phyloP scores from a whole-genome alignment of 2,329 filamentous ascomycete species.

The Xylaria sp. region DNA sequence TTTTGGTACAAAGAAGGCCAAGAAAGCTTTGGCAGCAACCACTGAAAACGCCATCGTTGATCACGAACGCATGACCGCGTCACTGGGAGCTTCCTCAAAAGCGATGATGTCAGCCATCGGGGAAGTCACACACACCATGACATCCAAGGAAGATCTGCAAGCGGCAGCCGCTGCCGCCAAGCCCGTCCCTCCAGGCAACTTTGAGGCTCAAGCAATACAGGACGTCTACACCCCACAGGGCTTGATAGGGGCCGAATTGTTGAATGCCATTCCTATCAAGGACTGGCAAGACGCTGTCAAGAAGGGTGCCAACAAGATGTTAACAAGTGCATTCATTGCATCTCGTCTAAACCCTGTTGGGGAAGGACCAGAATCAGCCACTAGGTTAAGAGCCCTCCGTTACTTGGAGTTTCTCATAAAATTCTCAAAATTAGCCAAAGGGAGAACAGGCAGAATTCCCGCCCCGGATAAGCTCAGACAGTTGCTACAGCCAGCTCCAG shows the following conservation, averaged over 20 bases:
- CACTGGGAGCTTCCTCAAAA: constrained; percentile 65
- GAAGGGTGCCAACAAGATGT: constrained; percentile 65
- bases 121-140: constrained; percentile 71
- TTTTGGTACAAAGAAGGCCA: constrained; percentile 88
- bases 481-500: constrained; percentile 66
- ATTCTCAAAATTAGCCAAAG: constrained; percentile 61
- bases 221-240: constrained; percentile 77
- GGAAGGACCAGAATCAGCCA: constrained; percentile 63
- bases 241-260: constrained; percentile 74
- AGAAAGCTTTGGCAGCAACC: constrained; percentile 72
- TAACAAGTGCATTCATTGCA: constrained; percentile 73
- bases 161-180: constrained; percentile 74
- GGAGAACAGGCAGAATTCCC: constrained; percentile 65
- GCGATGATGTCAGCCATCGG: constrained; percentile 74
- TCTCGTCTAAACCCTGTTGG: constrained; percentile 67
- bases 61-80: constrained; percentile 54
- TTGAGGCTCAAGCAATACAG: constrained; percentile 72
- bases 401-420: constrained; percentile 69
- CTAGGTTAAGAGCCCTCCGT: constrained; percentile 67
- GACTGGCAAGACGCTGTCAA: constrained; percentile 79
- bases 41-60: constrained; percentile 74
- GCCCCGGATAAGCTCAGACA: constrained; percentile 70
- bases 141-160: constrained; percentile 73
- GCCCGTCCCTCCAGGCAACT: constrained; percentile 77
- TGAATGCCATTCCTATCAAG: constrained; percentile 74